Evolutionary conservation across 805 yeast genomes (phyloP).

Genomic region (Priceomyces haplophilus): DNA sequence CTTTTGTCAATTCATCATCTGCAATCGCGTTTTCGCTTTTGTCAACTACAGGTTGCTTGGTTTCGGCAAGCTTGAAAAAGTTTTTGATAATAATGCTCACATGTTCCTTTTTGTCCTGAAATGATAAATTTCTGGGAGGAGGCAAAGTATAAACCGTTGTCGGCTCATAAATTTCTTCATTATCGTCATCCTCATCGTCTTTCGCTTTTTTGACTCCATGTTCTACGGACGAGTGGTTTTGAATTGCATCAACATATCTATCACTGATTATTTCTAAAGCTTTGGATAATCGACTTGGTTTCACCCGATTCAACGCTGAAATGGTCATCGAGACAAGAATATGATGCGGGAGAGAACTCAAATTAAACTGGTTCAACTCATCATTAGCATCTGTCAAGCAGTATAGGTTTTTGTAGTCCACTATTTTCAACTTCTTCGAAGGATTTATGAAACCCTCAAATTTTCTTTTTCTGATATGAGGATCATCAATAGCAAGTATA

Average conservation of each 20-base stretch:
- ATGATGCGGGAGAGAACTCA: slow-evolving; percentile 62
- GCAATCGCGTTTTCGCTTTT: slow-evolving; percentile 19
- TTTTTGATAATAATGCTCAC: slow-evolving; percentile 56
- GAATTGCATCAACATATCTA: slow-evolving; percentile 50
- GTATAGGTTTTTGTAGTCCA: slow-evolving; percentile 60
- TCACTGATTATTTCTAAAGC: slow-evolving; percentile 69
- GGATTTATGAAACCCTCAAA: slow-evolving; percentile 42
- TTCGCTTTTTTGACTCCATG: slow-evolving; percentile 12
- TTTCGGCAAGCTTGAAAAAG: slow-evolving; percentile 49
- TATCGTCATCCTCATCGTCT: slow-evolving; percentile 31
- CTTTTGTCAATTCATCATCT: slow-evolving; percentile 53
- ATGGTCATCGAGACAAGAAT: slow-evolving; percentile 63
- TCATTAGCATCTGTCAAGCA: slow-evolving; percentile 60
- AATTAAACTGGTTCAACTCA: slow-evolving; percentile 65
- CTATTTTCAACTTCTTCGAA: slow-evolving; percentile 24
- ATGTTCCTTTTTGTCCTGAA: slow-evolving; percentile 56
- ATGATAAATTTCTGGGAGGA: slow-evolving; percentile 50
- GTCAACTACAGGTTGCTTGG: slow-evolving; percentile 13
- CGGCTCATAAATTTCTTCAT: slow-evolving; percentile 33
- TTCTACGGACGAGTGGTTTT: slow-evolving; percentile 5
- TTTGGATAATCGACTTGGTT: slow-evolving; percentile 50
- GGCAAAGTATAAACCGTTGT: slow-evolving; percentile 53
- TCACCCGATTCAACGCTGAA: slow-evolving; percentile 59
- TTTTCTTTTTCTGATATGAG: slow-evolving; percentile 32
- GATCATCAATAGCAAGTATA: slow-evolving; percentile 29